These are phyloP conservation scores for Sporothrix brunneoviolacea DNA, from an alignment of 2,329 filamentous ascomycete genomes.

Conservation along the genomic window DNA sequence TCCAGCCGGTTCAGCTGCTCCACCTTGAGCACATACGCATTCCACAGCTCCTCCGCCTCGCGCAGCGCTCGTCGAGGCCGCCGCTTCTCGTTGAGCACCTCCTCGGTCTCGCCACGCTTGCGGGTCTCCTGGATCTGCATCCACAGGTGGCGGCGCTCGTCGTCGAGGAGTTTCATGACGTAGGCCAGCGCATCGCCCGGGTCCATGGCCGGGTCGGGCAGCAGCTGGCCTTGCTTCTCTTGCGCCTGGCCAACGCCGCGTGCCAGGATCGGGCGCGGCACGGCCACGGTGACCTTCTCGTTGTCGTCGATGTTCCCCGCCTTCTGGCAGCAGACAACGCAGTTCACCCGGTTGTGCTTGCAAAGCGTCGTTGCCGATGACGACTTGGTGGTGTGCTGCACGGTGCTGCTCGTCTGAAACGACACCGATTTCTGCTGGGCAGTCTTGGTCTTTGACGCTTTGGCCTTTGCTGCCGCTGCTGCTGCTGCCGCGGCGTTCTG, in stretches of 20 bases:
- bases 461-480: neutral
- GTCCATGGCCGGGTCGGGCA: conserved; percentile 13
- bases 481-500: neutral
- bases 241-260: neutral
- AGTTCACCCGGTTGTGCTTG: conserved; percentile 19
- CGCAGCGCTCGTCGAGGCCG: conserved; percentile 13
- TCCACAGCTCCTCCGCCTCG: conserved; percentile 18
- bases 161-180: conserved; percentile 75
- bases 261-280: conserved; percentile 14
- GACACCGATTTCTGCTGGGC: conserved; percentile 12
- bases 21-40: conserved; percentile 19
- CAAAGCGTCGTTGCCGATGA: conserved; percentile 3
- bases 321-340: conserved; percentile 19
- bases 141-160: conserved; percentile 73
- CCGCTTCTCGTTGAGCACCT: conserved; percentile 11
- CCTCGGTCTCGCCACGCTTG: conserved; percentile 3
- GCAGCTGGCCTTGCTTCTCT: neutral
- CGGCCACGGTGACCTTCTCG: conserved; percentile 17
- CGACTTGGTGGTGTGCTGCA: neutral
- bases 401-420: conserved; percentile 6
- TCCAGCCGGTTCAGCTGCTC: conserved; percentile 51
- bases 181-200: conserved; percentile 68
- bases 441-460: neutral
- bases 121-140: conserved; percentile 56
- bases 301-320: neutral